Evolutionary conservation across 2,329 filamentous ascomycete species (phyloP).

Genomic region (Tolypocladium inflatum): DNA sequence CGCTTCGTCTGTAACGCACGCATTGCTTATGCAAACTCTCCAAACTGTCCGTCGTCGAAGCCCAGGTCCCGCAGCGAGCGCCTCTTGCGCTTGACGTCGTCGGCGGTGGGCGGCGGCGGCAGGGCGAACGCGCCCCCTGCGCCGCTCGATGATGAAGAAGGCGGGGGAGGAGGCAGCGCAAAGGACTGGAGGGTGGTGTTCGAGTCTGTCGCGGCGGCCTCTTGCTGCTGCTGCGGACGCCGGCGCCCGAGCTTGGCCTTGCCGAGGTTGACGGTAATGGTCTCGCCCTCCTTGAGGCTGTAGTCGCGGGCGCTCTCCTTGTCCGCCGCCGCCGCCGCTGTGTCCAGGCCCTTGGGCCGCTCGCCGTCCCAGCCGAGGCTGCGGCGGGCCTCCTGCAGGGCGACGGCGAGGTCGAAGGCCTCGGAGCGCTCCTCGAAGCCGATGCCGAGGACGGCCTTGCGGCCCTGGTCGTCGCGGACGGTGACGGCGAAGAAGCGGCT

Average conservation of each 20-base stretch:
- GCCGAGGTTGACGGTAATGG: constrained; percentile 71
- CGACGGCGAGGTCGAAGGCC: constrained; percentile 77
- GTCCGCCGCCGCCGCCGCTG: constrained; percentile 21
- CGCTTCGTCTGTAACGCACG: background rate
- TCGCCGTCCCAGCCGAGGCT: constrained; percentile 50
- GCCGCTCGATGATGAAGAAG: background rate
- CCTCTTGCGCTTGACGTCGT: constrained; percentile 51
- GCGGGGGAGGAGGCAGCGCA: constrained; percentile 64
- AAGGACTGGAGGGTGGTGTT: constrained; percentile 43
- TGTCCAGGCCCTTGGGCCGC: constrained; percentile 4
- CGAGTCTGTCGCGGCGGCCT: background rate
- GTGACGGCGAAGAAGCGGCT: constrained; percentile 77
- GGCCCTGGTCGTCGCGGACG: constrained; percentile 64
- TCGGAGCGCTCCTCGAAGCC: constrained; percentile 82
- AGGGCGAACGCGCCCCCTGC: constrained; percentile 39
- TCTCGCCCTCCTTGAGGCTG: constrained; percentile 82
- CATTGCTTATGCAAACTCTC: constrained; percentile 56
- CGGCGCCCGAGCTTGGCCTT: constrained; percentile 42
- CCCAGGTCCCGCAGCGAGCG: constrained; percentile 56
- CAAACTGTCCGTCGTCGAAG: constrained; percentile 83
- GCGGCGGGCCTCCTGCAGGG: constrained; percentile 68
- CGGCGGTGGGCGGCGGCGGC: constrained; percentile 57
- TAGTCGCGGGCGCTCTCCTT: constrained; percentile 51
- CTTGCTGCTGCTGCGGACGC: constrained; percentile 22
- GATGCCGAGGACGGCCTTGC: constrained; percentile 72